These are phyloP conservation scores for Catharanthus roseus DNA, from an alignment of 257 asterid species.

Conservation along the genomic window DNA sequence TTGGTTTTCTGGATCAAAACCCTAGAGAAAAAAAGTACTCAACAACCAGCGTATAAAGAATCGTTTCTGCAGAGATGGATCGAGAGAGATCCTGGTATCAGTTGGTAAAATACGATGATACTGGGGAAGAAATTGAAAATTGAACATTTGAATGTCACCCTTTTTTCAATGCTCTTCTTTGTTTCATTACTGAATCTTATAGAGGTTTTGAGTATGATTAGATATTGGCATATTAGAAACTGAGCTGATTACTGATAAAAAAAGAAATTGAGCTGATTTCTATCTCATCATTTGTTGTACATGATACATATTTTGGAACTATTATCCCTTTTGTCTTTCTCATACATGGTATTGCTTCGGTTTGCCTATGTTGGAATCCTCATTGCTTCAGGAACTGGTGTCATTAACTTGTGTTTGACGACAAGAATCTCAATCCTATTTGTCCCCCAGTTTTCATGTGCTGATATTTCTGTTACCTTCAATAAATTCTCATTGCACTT, in stretches of 20 bases:
- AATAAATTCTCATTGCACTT: background rate
- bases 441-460: background rate
- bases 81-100: background rate
- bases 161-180: background rate
- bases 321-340: background rate
- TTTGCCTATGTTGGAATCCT: background rate
- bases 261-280: background rate
- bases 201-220: background rate
- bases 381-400: background rate
- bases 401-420: background rate
- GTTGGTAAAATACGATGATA: background rate
- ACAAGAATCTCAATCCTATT: background rate
- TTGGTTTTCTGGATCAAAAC: too few species aligned
- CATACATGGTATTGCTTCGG: background rate
- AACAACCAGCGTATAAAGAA: background rate
- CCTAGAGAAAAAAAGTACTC: background rate
- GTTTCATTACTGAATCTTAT: background rate
- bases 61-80: too few species aligned
- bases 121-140: background rate
- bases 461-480: background rate
- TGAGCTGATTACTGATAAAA: background rate
- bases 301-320: background rate
- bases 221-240: background rate
- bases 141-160: background rate
- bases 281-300: background rate